Evolutionary conservation across 371 early-diverging fungal genomes (phyloP).

Genomic region (Mucor indicus): DNA sequence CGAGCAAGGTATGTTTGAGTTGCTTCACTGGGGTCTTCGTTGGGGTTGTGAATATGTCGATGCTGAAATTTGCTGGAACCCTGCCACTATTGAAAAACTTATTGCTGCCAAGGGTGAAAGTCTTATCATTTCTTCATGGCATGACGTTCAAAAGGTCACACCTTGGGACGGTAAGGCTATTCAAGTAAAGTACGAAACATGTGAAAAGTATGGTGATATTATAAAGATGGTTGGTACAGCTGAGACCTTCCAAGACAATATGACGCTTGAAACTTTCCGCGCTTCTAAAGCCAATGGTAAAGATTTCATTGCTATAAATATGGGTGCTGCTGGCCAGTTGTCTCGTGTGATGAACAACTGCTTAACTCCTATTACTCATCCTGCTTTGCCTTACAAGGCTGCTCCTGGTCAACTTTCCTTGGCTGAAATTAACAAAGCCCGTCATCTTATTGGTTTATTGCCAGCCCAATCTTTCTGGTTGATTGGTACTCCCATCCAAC

Average conservation of each 20-base stretch:
- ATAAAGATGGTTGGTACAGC: conserved; percentile 91
- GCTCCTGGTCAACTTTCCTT: conserved; percentile 96
- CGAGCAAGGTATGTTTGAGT: conserved; percentile 58
- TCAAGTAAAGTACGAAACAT: conserved; percentile 53
- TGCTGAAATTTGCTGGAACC: conserved; percentile 69
- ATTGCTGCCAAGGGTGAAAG: conserved; percentile 54
- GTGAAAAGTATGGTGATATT: conserved; percentile 70
- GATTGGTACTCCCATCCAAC: conserved; percentile 89
- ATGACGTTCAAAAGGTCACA: conserved; percentile 68
- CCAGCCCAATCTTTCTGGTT: conserved; percentile 74
- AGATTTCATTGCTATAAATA: conserved; percentile 90
- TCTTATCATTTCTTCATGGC: conserved; percentile 86
- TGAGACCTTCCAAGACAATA: conserved; percentile 72
- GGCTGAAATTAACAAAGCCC: conserved; percentile 72
- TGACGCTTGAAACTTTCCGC: conserved; percentile 67
- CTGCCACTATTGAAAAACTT: conserved; percentile 48
- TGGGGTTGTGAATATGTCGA: conserved; percentile 96
- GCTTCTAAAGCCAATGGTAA: conserved; percentile 33
- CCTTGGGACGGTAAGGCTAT: conserved; percentile 65
- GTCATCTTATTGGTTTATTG: conserved; percentile 68
- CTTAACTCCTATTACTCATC: conserved; percentile 93
- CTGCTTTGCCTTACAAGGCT: conserved; percentile 72
- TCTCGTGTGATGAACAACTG: conserved; percentile 84
- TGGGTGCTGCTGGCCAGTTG: conserved; percentile 87
- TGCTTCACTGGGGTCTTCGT: conserved; percentile 68